Evolutionary conservation across 1,139 yeast genomes (phyloP).

Genomic region (Kurtzmaniella quercitrusa): DNA sequence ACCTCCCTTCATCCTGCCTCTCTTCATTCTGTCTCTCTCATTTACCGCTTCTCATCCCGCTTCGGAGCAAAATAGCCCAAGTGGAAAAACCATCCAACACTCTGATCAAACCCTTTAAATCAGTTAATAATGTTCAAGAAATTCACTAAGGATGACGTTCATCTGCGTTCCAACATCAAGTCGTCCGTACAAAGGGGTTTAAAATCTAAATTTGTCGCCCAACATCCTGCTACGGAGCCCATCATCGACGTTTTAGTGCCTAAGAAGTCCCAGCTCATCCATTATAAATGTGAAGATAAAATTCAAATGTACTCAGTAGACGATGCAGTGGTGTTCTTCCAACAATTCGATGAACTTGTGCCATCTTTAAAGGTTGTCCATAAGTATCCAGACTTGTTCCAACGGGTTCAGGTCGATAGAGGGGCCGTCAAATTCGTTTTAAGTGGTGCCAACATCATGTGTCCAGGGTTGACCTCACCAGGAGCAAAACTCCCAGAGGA

Average conservation of each 20-base stretch:
- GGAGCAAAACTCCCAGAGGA: constrained; percentile 84
- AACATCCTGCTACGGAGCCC: constrained; percentile 69
- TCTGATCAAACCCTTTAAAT: not conserved
- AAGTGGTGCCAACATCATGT: constrained; percentile 95
- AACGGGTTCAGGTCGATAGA: constrained; percentile 85
- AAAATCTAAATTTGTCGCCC: constrained; percentile 65
- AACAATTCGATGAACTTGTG: constrained; percentile 78
- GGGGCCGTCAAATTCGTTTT: constrained; percentile 95
- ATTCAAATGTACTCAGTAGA: constrained; percentile 75
- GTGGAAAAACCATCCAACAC: not conserved
- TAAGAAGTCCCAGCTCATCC: constrained; percentile 81
- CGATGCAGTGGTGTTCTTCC: constrained; percentile 71
- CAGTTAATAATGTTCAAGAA: constrained; percentile 48
- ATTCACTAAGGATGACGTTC: constrained; percentile 82
- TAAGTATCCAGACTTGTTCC: constrained; percentile 77
- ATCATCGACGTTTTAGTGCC: constrained; percentile 82
- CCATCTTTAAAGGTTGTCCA: constrained; percentile 80
- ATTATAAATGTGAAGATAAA: constrained; percentile 86
- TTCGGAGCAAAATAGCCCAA: not conserved
- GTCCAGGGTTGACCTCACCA: constrained; percentile 91
- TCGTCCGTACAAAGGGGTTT: constrained; percentile 88
- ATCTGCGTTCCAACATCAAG: constrained; percentile 86
- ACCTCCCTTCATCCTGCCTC: not conserved
- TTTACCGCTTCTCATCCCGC: not conserved
- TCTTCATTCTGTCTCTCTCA: not conserved